Evolutionary conservation across 2,329 filamentous ascomycete genomes (phyloP).

Genomic region (Aspergillus ruber): DNA sequence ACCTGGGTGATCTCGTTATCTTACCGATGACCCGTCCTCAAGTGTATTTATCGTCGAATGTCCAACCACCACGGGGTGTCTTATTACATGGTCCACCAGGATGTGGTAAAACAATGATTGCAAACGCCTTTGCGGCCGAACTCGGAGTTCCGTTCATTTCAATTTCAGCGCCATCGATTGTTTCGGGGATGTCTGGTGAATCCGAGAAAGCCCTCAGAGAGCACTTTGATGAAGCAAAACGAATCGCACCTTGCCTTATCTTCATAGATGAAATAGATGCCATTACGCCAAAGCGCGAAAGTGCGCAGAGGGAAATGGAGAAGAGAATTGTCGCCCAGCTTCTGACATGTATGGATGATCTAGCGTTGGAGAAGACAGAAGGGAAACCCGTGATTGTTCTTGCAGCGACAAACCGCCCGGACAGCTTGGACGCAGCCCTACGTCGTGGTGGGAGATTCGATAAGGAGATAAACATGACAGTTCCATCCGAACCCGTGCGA

Average conservation of each 20-base stretch:
- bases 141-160: constrained; percentile 72
- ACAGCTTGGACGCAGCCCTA: constrained; percentile 74
- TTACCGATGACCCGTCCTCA: constrained; percentile 65
- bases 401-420: constrained; percentile 82
- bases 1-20: constrained; percentile 65
- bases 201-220: constrained; percentile 82
- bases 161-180: constrained; percentile 72
- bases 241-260: constrained; percentile 77
- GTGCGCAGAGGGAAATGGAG: constrained; percentile 80
- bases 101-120: constrained; percentile 80
- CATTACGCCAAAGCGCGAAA: constrained; percentile 80
- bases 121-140: constrained; percentile 69
- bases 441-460: constrained; percentile 71
- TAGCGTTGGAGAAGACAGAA: constrained; percentile 64
- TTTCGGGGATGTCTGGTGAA: constrained; percentile 82
- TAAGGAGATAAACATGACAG: constrained; percentile 77
- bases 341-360: constrained; percentile 76
- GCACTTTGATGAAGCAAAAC: constrained; percentile 80
- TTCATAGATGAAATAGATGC: constrained; percentile 92
- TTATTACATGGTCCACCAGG: constrained; percentile 77
- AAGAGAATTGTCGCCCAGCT: constrained; percentile 79
- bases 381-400: constrained; percentile 80
- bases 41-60: constrained; percentile 58
- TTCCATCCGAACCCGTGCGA: constrained; percentile 72
- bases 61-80: constrained; percentile 67